phyloP scores from a whole-genome alignment of 768 basidiomycete species.

The Ramaria sp. region DNA sequence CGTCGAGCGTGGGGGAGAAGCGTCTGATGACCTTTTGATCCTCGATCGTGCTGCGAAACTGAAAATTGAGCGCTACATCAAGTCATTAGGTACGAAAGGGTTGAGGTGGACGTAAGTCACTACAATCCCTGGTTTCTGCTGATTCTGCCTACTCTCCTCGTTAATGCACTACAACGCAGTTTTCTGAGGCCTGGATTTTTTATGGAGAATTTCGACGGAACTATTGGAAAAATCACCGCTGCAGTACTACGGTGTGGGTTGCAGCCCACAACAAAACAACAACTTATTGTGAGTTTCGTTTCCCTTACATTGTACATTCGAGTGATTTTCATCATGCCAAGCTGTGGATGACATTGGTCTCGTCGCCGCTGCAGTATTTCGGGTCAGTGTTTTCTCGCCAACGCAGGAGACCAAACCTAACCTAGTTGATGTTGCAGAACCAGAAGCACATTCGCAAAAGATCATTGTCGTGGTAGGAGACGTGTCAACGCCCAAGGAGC shows the following conservation, averaged over 20 bases:
- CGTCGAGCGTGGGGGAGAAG: constrained; percentile 27
- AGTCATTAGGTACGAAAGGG: constrained; percentile 20
- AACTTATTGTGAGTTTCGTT: constrained; percentile 23
- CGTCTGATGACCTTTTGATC: constrained; percentile 20
- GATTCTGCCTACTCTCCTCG: neutral
- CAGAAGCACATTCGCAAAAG: constrained; percentile 15
- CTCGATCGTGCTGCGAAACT: constrained; percentile 26
- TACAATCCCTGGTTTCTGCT: neutral
- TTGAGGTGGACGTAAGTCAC: constrained; percentile 29
- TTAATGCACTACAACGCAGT: neutral
- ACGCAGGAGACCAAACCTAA: too few relatives aligned
- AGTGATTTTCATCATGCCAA: constrained; percentile 13
- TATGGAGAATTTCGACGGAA: constrained; percentile 33
- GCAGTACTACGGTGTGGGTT: constrained; percentile 25
- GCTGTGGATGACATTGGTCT: constrained; percentile 26
- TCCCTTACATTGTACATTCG: neutral
- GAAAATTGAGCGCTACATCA: constrained; percentile 27
- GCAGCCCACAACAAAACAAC: constrained; percentile 22
- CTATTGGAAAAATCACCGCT: constrained; percentile 26
- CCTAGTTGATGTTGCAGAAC: constrained; percentile 13
- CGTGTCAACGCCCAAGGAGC: constrained; percentile 19
- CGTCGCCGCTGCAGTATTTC: constrained; percentile 25
- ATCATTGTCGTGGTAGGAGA: constrained; percentile 22
- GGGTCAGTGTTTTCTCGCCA: constrained; percentile 12
- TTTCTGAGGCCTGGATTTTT: constrained; percentile 22